These are phyloP conservation scores for Vitis riparia DNA, from an alignment of 164 flowering plant species.

Conservation along the genomic window DNA sequence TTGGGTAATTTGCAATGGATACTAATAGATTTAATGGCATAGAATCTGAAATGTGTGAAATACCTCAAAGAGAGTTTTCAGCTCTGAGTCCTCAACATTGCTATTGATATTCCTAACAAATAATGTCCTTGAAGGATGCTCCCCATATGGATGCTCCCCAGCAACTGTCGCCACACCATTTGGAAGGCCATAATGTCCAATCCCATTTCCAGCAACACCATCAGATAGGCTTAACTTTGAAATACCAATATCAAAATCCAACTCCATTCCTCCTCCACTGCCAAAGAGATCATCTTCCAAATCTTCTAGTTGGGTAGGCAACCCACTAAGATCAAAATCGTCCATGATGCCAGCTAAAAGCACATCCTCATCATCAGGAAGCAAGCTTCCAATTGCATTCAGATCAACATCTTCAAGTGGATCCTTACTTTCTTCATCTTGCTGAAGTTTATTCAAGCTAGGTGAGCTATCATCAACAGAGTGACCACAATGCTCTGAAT, in stretches of 20 bases:
- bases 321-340: constrained; percentile 75
- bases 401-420: constrained; percentile 47
- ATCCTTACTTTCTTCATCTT: constrained; percentile 39
- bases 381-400: constrained; percentile 57
- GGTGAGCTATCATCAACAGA: constrained; percentile 53
- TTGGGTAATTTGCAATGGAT: no score
- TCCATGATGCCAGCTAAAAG: constrained; percentile 87
- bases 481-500: constrained; percentile 31
- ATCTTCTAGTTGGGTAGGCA: constrained; percentile 84
- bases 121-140: constrained; percentile 97
- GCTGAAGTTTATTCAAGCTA: constrained; percentile 33
- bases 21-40: no score
- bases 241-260: constrained; percentile 69
- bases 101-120: constrained; percentile 96
- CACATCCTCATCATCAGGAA: constrained; percentile 95
- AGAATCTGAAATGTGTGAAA: constrained; percentile 3
- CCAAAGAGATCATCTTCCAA: constrained; percentile 94
- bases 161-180: constrained; percentile 50
- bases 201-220: constrained; percentile 53
- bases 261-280: constrained; percentile 92
- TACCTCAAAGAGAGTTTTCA: constrained; percentile 54
- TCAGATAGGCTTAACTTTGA: constrained; percentile 56
- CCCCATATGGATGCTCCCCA: constrained; percentile 82
- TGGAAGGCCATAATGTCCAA: constrained; percentile 51
- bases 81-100: constrained; percentile 55